Evolutionary conservation across 1,284 basidiomycete species (phyloP).

Genomic region (Ustilago cynodontis): DNA sequence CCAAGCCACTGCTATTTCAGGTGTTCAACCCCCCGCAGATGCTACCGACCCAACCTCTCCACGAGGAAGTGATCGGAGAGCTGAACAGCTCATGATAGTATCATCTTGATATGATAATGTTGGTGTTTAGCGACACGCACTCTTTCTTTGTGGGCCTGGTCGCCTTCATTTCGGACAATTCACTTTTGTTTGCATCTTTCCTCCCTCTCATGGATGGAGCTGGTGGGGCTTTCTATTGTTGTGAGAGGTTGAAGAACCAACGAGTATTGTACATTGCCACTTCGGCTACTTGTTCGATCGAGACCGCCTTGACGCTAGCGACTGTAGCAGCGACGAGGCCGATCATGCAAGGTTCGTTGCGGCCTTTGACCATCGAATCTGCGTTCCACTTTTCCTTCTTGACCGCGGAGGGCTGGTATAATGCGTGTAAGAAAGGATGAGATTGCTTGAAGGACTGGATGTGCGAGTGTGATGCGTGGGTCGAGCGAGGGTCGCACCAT

Average conservation of each 20-base stretch:
- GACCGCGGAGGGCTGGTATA: slow-evolving; percentile 75
- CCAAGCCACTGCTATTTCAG: slow-evolving; percentile 56
- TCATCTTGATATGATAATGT: neutral
- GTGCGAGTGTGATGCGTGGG: slow-evolving; percentile 79
- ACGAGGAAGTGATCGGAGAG: slow-evolving; percentile 48
- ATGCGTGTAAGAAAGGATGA: slow-evolving; percentile 71
- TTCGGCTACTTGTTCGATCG: slow-evolving; percentile 75
- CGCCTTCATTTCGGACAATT: slow-evolving; percentile 1
- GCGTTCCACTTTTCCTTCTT: slow-evolving; percentile 78
- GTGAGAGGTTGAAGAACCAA: slow-evolving; percentile 54
- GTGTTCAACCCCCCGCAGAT: slow-evolving; percentile 60
- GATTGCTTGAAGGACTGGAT: slow-evolving; percentile 74
- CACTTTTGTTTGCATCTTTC: neutral
- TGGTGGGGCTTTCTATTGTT: neutral
- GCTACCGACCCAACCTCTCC: slow-evolving; percentile 63
- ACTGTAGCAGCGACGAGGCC: slow-evolving; percentile 84
- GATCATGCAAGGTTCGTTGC: slow-evolving; percentile 83
- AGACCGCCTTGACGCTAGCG: slow-evolving; percentile 74
- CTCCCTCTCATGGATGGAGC: too few species aligned
- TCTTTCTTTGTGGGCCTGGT: neutral
- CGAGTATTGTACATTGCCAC: slow-evolving; percentile 55
- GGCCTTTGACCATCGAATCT: slow-evolving; percentile 81
- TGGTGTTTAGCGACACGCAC: neutral
- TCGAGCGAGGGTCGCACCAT: slow-evolving; percentile 84
- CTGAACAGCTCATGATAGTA: slow-evolving; percentile 22